phyloP scores from a whole-genome alignment of 768 basidiomycete species.

The Phylloporus rhodoxanthus region DNA sequence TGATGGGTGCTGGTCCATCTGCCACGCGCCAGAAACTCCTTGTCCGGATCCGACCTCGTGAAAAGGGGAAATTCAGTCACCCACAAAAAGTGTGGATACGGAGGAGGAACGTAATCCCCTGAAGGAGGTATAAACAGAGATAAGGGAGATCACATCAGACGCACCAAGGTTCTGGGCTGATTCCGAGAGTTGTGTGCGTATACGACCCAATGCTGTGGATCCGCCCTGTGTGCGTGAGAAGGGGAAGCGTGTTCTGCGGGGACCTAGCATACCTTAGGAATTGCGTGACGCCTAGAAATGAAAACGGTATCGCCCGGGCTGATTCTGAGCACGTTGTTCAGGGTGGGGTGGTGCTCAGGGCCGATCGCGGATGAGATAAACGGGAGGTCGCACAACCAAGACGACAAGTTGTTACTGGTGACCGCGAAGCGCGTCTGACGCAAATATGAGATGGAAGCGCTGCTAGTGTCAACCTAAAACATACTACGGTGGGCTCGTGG shows the following conservation, averaged over 20 bases:
- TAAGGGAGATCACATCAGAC: constrained; percentile 15
- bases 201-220: constrained; percentile 72
- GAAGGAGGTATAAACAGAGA: constrained; percentile 11
- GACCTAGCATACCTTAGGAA: constrained; percentile 44
- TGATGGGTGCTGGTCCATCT: constrained; percentile 93
- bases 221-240: constrained; percentile 58
- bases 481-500: constrained; percentile 25
- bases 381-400: constrained; percentile 43
- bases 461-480: constrained; percentile 5
- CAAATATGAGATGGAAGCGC: constrained; percentile 9
- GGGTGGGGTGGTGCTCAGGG: constrained; percentile 25
- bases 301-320: constrained; percentile 51
- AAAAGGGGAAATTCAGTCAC: constrained; percentile 95
- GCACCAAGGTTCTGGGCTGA: constrained; percentile 59
- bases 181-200: constrained; percentile 62
- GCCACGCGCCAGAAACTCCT: constrained; percentile 77
- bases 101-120: constrained; percentile 54
- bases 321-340: constrained; percentile 42
- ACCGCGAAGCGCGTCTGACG: constrained; percentile 46
- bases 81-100: constrained; percentile 83
- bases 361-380: constrained; percentile 20
- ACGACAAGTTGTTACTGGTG: constrained; percentile 39
- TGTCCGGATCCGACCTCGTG: constrained; percentile 80
- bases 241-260: background rate
- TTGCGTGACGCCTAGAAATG: constrained; percentile 46